A percentile compares a stretch with the other conserved stretches of the same genome.
Conservation (phyloP, 306 rosid species). For the Luffa aegyptiaca region DNA sequence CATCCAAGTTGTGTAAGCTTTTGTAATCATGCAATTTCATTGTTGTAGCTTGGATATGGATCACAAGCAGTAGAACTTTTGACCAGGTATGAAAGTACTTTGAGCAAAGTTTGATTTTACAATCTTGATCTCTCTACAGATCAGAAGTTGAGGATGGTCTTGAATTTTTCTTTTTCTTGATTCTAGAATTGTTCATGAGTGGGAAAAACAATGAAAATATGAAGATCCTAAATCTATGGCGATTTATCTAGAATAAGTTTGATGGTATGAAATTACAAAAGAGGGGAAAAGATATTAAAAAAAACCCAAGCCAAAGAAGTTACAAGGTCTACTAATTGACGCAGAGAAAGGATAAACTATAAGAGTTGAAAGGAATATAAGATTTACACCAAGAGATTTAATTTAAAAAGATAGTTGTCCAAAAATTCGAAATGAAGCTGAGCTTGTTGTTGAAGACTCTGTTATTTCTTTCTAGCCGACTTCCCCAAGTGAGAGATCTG, state of each 20-base stretch:
- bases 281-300: not conserved
- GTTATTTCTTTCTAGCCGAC: not conserved
- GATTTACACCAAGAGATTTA: not conserved
- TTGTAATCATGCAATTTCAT: conserved; percentile 9
- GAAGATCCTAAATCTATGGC: not conserved
- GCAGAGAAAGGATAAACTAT: not conserved
- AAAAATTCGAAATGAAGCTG: not conserved
- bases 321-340: not conserved
- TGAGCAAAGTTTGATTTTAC: not conserved
- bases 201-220: not conserved
- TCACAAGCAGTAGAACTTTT: conserved; percentile 93
- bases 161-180: not conserved
- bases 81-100: conserved; percentile 55
- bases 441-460: not conserved
- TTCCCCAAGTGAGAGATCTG: not conserved
- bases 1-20: conserved; percentile 12
- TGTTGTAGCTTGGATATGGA: conserved; percentile 84
- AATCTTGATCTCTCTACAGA: not conserved
- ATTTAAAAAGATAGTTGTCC: not conserved
- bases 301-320: not conserved
- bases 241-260: not conserved
- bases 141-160: not conserved
- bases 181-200: not conserved
- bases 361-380: not conserved
- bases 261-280: not conserved